A percentile compares a stretch with the other conserved stretches of the same genome.
Conservation (phyloP, 495 filamentous ascomycete genomes). For the Cercophora scortea region DNA sequence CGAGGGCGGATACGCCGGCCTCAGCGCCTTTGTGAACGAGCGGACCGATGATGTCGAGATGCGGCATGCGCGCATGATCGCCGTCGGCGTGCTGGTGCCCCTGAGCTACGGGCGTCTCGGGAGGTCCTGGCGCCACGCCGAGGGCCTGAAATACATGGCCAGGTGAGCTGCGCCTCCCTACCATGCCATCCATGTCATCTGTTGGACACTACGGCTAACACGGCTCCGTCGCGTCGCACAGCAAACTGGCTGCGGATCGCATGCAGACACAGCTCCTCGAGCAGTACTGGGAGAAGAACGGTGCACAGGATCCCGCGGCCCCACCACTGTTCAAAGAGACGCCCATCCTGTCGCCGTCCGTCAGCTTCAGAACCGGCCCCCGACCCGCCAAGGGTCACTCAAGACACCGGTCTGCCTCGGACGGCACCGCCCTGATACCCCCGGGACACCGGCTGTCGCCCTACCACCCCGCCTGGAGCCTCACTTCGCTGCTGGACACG, state of each 20-base stretch:
- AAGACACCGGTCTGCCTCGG: slow-evolving; percentile 52
- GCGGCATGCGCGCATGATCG: slow-evolving; percentile 86
- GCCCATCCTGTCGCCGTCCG: slow-evolving; percentile 44
- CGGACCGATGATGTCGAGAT: slow-evolving; percentile 66
- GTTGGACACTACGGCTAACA: slow-evolving; percentile 23
- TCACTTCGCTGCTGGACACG: slow-evolving; percentile 64
- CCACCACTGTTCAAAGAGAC: slow-evolving; percentile 46
- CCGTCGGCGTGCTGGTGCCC: slow-evolving; percentile 81
- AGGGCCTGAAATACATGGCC: slow-evolving; percentile 66
- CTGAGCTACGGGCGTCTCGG: slow-evolving; percentile 81
- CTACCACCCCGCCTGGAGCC: slow-evolving; percentile 78
- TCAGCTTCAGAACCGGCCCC: slow-evolving; percentile 24
- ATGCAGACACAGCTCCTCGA: slow-evolving; percentile 55
- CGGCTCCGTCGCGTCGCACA: slow-evolving; percentile 11
- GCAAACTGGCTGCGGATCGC: slow-evolving; percentile 45
- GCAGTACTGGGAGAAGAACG: slow-evolving; percentile 70
- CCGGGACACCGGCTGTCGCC: slow-evolving; percentile 64
- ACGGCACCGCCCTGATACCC: slow-evolving; percentile 53
- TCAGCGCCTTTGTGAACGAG: slow-evolving; percentile 86
- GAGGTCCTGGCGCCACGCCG: slow-evolving; percentile 81
- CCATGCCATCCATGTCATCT: not conserved
- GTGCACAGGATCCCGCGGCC: slow-evolving; percentile 39
- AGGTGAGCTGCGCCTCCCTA: slow-evolving; percentile 39
- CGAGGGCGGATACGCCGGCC: slow-evolving; percentile 65
- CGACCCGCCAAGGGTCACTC: slow-evolving; percentile 31